These are phyloP conservation scores for Cercophora samala DNA, from an alignment of 495 filamentous ascomycete genomes.

Conservation along the genomic window DNA sequence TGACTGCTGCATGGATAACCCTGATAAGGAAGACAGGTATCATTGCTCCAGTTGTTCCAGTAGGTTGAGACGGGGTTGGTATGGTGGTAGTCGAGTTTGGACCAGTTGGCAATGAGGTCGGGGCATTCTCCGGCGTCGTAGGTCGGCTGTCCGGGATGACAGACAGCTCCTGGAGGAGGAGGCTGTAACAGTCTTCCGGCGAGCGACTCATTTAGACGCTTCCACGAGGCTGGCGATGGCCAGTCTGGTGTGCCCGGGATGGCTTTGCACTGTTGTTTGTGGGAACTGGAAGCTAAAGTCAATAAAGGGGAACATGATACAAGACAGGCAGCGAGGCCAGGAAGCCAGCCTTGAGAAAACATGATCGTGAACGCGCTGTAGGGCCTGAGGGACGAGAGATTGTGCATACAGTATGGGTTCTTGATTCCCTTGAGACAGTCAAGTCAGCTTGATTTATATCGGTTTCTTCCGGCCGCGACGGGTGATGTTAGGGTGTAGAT, in stretches of 20 bases:
- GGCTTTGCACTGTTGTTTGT: conserved; percentile 33
- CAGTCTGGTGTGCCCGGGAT: conserved; percentile 34
- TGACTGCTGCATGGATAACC: conserved; percentile 36
- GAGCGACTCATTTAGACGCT: conserved; percentile 34
- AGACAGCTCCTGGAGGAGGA: conserved; percentile 52
- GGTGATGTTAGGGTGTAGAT: background rate
- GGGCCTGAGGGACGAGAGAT: background rate
- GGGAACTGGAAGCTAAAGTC: background rate
- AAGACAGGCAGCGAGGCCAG: background rate
- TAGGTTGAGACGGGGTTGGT: conserved; percentile 39
- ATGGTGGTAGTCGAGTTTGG: conserved; percentile 37
- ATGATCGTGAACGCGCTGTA: background rate
- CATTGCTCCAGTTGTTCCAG: conserved; percentile 45
- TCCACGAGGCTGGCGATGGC: conserved; percentile 35
- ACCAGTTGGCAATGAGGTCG: conserved; percentile 32
- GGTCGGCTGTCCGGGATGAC: conserved; percentile 45
- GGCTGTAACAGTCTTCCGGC: conserved; percentile 52
- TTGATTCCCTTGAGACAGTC: background rate
- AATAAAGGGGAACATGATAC: background rate
- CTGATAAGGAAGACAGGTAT: conserved; percentile 43
- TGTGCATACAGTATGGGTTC: background rate
- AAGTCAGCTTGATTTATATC: background rate
- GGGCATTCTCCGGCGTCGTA: conserved; percentile 37
- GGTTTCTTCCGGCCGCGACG: background rate
- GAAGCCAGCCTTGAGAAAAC: background rate